A percentile compares a stretch with the other conserved stretches of the same genome.
phyloP scores from a whole-genome alignment of 1,139 yeast species.

The Saccharomycopsis hybrid region DNA sequence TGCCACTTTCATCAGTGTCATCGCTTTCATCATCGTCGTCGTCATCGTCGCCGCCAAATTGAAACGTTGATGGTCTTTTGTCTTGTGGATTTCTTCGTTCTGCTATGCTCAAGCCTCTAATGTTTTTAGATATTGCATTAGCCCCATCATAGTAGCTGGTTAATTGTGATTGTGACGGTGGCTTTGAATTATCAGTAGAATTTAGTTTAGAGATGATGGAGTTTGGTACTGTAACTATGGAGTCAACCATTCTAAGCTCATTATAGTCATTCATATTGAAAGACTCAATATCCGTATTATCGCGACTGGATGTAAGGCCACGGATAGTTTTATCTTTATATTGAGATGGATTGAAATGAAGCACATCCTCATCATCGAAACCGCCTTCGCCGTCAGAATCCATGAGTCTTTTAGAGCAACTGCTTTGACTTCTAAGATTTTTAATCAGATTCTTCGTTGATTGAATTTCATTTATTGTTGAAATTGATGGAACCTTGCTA shows the following conservation, averaged over 20 bases:
- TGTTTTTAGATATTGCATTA: background rate
- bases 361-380: conserved; percentile 15
- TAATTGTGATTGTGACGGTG: conserved; percentile 10
- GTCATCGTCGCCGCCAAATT: conserved; percentile 14
- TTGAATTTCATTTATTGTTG: conserved; percentile 14
- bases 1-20: conserved; percentile 15
- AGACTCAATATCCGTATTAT: conserved; percentile 6
- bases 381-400: conserved; percentile 11
- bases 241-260: conserved; percentile 11
- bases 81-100: background rate
- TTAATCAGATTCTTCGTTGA: conserved; percentile 26
- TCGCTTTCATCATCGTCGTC: conserved; percentile 19
- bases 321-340: conserved; percentile 7
- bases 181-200: conserved; percentile 3
- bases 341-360: conserved; percentile 10
- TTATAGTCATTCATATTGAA: background rate
- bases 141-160: background rate
- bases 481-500: conserved; percentile 12
- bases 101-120: background rate
- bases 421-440: conserved; percentile 8
- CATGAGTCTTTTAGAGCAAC: too few relatives aligned
- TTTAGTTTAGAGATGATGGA: conserved; percentile 18
- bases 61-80: conserved; percentile 6
- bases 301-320: conserved; percentile 7
- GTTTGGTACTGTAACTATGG: conserved; percentile 20